Base-by-base conservation (phyloP, 495 filamentous ascomycete genomes). In the Entonaema liquescens region DNA sequence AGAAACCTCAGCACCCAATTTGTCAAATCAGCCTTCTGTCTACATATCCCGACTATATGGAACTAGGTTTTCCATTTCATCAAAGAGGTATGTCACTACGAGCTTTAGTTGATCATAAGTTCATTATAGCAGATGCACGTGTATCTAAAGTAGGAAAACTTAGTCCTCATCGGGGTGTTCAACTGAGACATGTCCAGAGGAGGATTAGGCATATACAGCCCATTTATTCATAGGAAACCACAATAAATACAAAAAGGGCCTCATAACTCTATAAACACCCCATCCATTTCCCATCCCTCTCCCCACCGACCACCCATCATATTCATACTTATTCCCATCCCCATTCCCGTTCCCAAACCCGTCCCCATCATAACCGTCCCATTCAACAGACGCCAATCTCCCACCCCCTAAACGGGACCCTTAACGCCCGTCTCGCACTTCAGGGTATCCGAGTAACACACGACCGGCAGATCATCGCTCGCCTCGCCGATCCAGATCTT, bases 401-500 rank as follows among this genome's bases (percentile, higher is more conserved):
- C 36, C 33, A n/a, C 9, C 19, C 31, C 35, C 67, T 68, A 80
- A 52, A 83, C 77, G 21, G 80, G 79, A 29, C 70, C 55, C 59
- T 64, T 42, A 44, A 73, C 68, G 28, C 74, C 76, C 6, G 15
- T 62, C 68, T 80, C 78, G 56, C 82, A 84, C 40, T 21, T 28
- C 68, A 79, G 57, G n/a, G 44, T 74, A 71, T 79, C 78, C 35
- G 75, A 76, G 58, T 78, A 78, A 57, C 82, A 84, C 49, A 77
- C 81, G 1, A 79, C 42, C n/a, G 52, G 65, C 61, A 83, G 60
- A 53, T 61, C 47, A 69, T 84, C 82, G 33, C 82, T 84, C 56
- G 76, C 80, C 71, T 76, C 73, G 1, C 82, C 82, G n/a, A 84
- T 28, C 81, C 81, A 84, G 31, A 82, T 58, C n/a, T 35, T 71